Conservation (phyloP, 106 monocot genomes). For the Dactylorhiza incarnata region DNA sequence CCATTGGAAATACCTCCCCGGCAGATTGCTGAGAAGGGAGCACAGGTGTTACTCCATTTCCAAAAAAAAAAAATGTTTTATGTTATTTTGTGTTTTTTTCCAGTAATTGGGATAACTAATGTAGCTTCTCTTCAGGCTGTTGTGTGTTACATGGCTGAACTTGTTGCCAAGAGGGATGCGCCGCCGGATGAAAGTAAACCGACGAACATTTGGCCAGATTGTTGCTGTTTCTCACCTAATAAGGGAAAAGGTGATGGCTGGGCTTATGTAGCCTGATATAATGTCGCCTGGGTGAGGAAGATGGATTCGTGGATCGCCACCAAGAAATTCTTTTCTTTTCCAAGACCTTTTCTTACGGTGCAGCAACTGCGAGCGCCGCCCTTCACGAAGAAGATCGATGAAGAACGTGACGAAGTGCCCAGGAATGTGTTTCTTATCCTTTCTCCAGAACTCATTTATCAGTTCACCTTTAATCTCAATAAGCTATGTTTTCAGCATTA, state of each 20-base stretch:
- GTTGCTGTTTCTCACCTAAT: conserved; percentile 56
- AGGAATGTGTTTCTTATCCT: conserved; percentile 7
- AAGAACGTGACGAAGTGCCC: neutral
- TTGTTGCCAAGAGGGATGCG: conserved; percentile 33
- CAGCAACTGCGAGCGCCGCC: conserved; percentile 3
- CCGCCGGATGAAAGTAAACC: conserved; percentile 27
- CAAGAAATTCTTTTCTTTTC: neutral
- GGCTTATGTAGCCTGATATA: conserved; percentile 20
- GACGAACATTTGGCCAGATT: conserved; percentile 46
- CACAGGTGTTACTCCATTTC: conserved; percentile 26
- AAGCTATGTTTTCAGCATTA: conserved; percentile 13
- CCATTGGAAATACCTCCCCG: conserved; percentile 49
- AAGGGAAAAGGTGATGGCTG: conserved; percentile 46
- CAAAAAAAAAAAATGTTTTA: neutral
- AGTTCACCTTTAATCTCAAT: conserved; percentile 5
- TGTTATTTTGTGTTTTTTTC: neutral
- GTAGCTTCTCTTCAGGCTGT: conserved; percentile 35
- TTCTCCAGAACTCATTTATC: neutral
- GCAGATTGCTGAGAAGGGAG: conserved; percentile 27
- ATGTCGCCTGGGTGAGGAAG: neutral
- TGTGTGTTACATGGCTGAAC: conserved; percentile 58
- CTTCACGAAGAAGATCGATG: neutral
- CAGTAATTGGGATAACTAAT: neutral
- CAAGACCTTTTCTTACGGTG: conserved; percentile 2
- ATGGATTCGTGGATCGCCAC: neutral